phyloP scores from a whole-genome alignment of 2,329 filamentous ascomycete species.

The Apiospora kogelbergensis region DNA sequence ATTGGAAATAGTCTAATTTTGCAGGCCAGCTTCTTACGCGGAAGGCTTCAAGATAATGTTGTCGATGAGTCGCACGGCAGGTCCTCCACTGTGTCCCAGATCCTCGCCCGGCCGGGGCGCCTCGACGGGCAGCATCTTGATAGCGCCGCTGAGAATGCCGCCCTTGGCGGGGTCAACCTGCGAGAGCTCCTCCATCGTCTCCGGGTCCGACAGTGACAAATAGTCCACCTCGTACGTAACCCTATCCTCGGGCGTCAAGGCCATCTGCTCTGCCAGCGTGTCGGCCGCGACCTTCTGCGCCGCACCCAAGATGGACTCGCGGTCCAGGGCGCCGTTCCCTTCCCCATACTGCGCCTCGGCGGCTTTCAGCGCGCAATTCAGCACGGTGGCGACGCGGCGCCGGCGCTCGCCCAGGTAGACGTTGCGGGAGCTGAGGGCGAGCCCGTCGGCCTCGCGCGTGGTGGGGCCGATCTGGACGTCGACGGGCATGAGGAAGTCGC shows the following conservation, averaged over 20 bases:
- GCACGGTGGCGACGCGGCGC: slow-evolving; percentile 68
- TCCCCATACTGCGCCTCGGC: slow-evolving; percentile 66
- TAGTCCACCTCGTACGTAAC: slow-evolving; percentile 86
- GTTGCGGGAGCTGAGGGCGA: slow-evolving; percentile 91
- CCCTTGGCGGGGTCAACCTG: slow-evolving; percentile 68
- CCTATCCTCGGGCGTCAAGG: slow-evolving; percentile 57
- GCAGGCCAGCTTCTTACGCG: neutral
- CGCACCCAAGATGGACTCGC: slow-evolving; percentile 69
- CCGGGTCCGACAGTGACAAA: slow-evolving; percentile 83
- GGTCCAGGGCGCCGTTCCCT: slow-evolving; percentile 46
- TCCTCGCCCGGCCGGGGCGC: slow-evolving; percentile 69
- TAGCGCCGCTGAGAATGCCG: slow-evolving; percentile 83
- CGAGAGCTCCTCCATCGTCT: slow-evolving; percentile 77
- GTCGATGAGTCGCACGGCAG: slow-evolving; percentile 85
- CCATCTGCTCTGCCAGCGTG: slow-evolving; percentile 60
- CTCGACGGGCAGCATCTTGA: slow-evolving; percentile 86
- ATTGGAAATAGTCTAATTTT: neutral
- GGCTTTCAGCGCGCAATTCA: slow-evolving; percentile 67
- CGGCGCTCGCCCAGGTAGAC: slow-evolving; percentile 83
- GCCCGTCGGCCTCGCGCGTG: slow-evolving; percentile 72
- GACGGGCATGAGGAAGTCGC: slow-evolving; percentile 80
- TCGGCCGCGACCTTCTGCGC: slow-evolving; percentile 61
- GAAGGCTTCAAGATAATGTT: slow-evolving; percentile 72
- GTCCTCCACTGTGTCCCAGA: slow-evolving; percentile 69
- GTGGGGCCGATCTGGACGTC: slow-evolving; percentile 75